A percentile compares a stretch with the other conserved stretches of the same genome.
phyloP scores from a whole-genome alignment of 179 eudicot genomes.

The Patellifolia procumbens region DNA sequence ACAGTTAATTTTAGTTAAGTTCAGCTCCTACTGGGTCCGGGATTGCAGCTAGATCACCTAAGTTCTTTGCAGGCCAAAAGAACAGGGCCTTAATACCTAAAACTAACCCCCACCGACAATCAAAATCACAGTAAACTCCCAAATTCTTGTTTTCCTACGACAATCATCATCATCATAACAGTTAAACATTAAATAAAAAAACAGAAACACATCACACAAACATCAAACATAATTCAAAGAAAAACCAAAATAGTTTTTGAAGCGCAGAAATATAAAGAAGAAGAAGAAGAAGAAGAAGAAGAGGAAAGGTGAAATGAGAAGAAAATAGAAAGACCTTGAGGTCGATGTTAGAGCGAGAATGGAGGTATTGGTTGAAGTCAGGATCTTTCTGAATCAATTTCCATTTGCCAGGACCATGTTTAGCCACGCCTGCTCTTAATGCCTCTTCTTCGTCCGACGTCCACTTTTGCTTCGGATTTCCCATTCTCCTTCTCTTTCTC shows the following conservation, averaged over 20 bases:
- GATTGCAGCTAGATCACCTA: too few species aligned
- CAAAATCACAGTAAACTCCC: neutral
- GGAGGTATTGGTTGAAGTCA: slow-evolving; percentile 58
- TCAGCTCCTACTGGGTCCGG: too few species aligned
- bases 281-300: slow-evolving; percentile 5
- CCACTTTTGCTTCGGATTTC: slow-evolving; percentile 94
- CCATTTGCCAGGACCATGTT: slow-evolving; percentile 97
- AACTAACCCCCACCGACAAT: neutral
- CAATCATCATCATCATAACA: neutral
- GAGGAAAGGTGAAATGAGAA: neutral
- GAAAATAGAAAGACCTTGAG: slow-evolving; percentile 56
- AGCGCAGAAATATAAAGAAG: neutral
- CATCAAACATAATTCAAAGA: neutral
- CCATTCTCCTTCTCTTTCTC: slow-evolving; percentile 43
- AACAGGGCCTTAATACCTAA: neutral
- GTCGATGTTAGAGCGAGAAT: slow-evolving; percentile 88
- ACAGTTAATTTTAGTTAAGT: too few species aligned
- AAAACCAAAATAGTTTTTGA: neutral
- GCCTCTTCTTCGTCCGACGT: slow-evolving; percentile 95
- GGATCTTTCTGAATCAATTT: slow-evolving; percentile 81
- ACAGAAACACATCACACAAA: neutral
- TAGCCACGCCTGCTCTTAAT: slow-evolving; percentile 68
- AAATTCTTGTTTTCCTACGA: neutral
- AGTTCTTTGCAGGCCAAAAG: too few species aligned
- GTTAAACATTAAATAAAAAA: neutral